Evolutionary conservation across 768 basidiomycete species (phyloP).

Genomic region (Termitomyces sp.): DNA sequence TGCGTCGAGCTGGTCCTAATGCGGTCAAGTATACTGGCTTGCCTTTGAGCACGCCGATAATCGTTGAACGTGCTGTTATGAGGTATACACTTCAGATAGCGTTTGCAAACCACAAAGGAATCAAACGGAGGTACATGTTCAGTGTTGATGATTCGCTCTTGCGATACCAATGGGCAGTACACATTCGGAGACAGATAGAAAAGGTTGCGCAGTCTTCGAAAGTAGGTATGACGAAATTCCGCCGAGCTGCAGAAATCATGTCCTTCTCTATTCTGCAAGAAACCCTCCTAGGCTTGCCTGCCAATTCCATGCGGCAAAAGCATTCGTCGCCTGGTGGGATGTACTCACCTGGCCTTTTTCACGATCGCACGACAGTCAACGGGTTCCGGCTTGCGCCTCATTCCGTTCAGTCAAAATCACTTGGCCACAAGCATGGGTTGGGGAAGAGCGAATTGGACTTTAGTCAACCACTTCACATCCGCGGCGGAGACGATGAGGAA

Average conservation of each 20-base stretch:
- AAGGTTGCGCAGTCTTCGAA: slow-evolving; percentile 32
- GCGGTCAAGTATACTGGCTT: slow-evolving; percentile 80
- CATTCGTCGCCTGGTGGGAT: slow-evolving; percentile 27
- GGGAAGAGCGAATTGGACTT: slow-evolving; percentile 63
- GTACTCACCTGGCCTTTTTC: slow-evolving; percentile 3
- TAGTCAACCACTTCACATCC: slow-evolving; percentile 19
- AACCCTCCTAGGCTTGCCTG: slow-evolving; percentile 50
- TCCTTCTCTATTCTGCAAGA: slow-evolving; percentile 85
- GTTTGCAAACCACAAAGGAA: slow-evolving; percentile 62
- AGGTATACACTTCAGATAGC: slow-evolving; percentile 92
- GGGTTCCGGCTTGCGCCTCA: slow-evolving; percentile 21
- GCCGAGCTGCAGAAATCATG: slow-evolving; percentile 66
- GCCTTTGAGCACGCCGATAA: slow-evolving; percentile 70
- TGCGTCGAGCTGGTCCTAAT: slow-evolving; percentile 80
- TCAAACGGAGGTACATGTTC: slow-evolving; percentile 91
- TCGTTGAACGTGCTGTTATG: slow-evolving; percentile 93
- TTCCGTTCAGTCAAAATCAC: slow-evolving; percentile 63
- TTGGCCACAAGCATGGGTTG: slow-evolving; percentile 58
- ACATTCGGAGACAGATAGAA: slow-evolving; percentile 65
- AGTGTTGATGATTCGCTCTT: slow-evolving; percentile 79
- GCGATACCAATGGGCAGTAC: slow-evolving; percentile 68
- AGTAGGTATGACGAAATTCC: slow-evolving; percentile 40
- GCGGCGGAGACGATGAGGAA: slow-evolving; percentile 10
- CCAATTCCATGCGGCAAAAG: slow-evolving; percentile 12
- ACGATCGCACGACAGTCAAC: slow-evolving; percentile 11